Evolutionary conservation across 2,329 filamentous ascomycete genomes (phyloP), one percentile per base, ranked within the genome.

Genomic region (Colletotrichum eremochloae): DNA sequence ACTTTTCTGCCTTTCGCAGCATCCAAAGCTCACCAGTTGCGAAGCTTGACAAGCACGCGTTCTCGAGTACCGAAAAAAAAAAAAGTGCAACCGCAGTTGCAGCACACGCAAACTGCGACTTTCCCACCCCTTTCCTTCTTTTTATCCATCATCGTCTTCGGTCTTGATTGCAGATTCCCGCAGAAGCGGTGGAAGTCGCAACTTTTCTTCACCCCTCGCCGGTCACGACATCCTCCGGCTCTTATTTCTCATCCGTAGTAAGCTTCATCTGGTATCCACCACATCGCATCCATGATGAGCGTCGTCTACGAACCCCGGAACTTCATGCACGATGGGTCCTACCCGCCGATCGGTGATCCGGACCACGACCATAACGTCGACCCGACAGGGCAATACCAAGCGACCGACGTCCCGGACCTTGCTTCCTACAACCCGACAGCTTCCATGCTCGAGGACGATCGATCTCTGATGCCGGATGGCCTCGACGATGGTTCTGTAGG

Each of bases 261-360:
- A 55, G 58, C 58, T 61, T 55, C 67, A 11, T 78, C 77, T 62
- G 80, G 75, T 62, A 42, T 58, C 73, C 66, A 58, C 55, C 40
- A 64, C 67, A 66, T 69, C 64, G 36, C 64, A 33, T 42, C 53
- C 78, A 82, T 76, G 61, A 88, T 88, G 86, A 86, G 83, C 74
- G 85, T 89, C 76, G 86, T 85, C 52, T 89, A 86, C 76, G 86
- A 89, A 75, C 80, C 84, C 33, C 81, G 86, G 71, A 83, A 80
- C 75, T 86, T 88, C 72, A 82, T 87, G 50, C 82, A 86, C 67
- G 84, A 86, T 64, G 85, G 84, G 66, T 78, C 81, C 29, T 88
- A 88, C 70, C 82, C 86, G 11, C 78, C 84, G 33, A 85, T 87
- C 68, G 83, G 82, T 55, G 84, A 86, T 74, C 77, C 78, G 55